Conservation (phyloP, 1,139 yeast genomes). For the Hemisphaericaspora xylofermentans region DNA sequence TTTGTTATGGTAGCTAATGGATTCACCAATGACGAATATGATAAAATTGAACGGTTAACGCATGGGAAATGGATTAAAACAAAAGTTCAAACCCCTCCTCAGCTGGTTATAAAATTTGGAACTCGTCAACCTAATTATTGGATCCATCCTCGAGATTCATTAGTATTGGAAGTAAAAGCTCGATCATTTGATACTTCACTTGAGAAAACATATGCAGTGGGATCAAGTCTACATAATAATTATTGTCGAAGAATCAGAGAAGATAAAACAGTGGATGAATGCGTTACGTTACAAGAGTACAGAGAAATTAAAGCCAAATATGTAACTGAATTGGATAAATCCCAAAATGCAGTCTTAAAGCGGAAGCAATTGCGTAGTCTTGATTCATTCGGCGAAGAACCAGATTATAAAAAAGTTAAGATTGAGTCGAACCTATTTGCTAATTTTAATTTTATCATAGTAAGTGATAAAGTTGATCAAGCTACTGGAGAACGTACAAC, state of each 20-base stretch:
- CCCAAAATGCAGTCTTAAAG: slow-evolving; percentile 27
- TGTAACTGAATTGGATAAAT: slow-evolving; percentile 23
- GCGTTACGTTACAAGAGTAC: slow-evolving; percentile 60
- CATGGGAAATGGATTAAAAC: slow-evolving; percentile 59
- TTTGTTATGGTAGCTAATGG: slow-evolving; percentile 89
- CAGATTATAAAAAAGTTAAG: slow-evolving; percentile 10
- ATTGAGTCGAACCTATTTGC: slow-evolving; percentile 25
- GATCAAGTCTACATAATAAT: slow-evolving; percentile 73
- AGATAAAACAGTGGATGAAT: slow-evolving; percentile 61
- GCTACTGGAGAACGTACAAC: slow-evolving; percentile 28
- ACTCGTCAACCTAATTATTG: slow-evolving; percentile 64
- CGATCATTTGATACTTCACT: slow-evolving; percentile 60
- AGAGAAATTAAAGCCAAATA: slow-evolving; percentile 31
- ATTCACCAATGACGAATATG: slow-evolving; percentile 61
- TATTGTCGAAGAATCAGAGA: slow-evolving; percentile 66
- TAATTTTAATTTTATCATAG: slow-evolving; percentile 30
- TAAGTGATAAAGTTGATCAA: slow-evolving; percentile 40
- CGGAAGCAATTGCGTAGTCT: slow-evolving; percentile 7
- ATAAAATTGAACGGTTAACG: slow-evolving; percentile 56
- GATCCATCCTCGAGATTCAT: slow-evolving; percentile 75
- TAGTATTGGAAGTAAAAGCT: slow-evolving; percentile 85
- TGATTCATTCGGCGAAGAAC: slow-evolving; percentile 15
- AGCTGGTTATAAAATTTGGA: slow-evolving; percentile 55
- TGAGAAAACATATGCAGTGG: slow-evolving; percentile 55
- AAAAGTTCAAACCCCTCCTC: slow-evolving; percentile 38